A percentile compares a stretch with the other conserved stretches of the same genome.
Evolutionary conservation across 2,329 filamentous ascomycete genomes (phyloP).

Genomic region (Coniochaeta sp.): DNA sequence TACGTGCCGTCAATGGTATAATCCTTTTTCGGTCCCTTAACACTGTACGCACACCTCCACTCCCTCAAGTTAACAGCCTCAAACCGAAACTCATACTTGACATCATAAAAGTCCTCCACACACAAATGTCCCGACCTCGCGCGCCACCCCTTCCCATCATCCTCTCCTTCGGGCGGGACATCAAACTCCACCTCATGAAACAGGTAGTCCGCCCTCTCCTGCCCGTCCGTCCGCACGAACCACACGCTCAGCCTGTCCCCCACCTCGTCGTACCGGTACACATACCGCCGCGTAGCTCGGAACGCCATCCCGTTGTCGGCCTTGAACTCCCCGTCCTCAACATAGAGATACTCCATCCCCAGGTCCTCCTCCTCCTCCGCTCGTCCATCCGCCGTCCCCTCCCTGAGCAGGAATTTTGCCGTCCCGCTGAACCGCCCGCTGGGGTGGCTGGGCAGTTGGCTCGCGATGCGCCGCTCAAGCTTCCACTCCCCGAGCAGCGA

Average conservation of each 20-base stretch:
- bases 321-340: constrained; percentile 59
- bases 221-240: constrained; percentile 62
- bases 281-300: constrained; percentile 57
- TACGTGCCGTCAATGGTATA: constrained; percentile 55
- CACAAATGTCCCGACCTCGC: constrained; percentile 65
- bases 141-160: constrained; percentile 41
- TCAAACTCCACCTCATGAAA: constrained; percentile 68
- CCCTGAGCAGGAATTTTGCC: constrained; percentile 56
- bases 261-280: constrained; percentile 61
- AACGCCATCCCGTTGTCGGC: constrained; percentile 50
- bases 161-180: constrained; percentile 22
- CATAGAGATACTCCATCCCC: constrained; percentile 58
- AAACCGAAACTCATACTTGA: constrained; percentile 61
- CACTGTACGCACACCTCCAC: constrained; percentile 58
- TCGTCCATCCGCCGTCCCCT: constrained; percentile 47
- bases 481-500: constrained; percentile 65
- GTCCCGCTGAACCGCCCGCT: constrained; percentile 59
- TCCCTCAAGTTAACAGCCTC: constrained; percentile 45
- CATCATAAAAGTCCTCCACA: constrained; percentile 63
- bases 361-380: constrained; percentile 18
- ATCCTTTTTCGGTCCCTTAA: constrained; percentile 67
- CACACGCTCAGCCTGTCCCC: constrained; percentile 60
- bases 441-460: constrained; percentile 48
- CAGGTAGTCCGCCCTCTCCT: constrained; percentile 58
- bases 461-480: constrained; percentile 49